Base-by-base conservation (phyloP, 371 early-diverging fungal genomes). In the Actinomortierella ambigua region DNA sequence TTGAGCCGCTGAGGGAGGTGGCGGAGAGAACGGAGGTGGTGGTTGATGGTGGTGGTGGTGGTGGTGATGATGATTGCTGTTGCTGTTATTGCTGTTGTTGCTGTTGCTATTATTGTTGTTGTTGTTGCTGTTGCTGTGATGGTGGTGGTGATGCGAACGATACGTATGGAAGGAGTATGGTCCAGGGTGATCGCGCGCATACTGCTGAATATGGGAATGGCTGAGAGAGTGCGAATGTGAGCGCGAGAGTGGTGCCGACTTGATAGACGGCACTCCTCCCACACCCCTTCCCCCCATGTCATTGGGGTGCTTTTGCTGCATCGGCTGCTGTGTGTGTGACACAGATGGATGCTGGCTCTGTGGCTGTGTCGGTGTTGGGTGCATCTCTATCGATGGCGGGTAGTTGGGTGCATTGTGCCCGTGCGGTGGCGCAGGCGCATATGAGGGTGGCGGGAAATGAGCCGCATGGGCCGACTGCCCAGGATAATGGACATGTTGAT, bases 151-250 rank as follows among this genome's bases (percentile, higher is more conserved):
- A 11, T 34, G 34, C 11, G 34, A 11, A 4, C 34, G 34, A 11
- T 34, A 34, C 34, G 34, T 4, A 34, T 34, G 34, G 34, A 34
- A 34, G 4, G 34, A 34, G 11, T 34, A 34, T 34, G 34, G 34
- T 11, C 34, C 34, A 6, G 34, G 34, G 34, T 34, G 34, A 6
- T 34, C 34, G 11, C 34, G 34, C 34, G 34, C 4, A 34, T 34
- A 34, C 11, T 34, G 34, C 24, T 53, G 52, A 14, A 52, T 14
- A 20, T 59, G 53, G 8, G 60, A 39, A 46, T 59, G 59, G 39
- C 59, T 59, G 44, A 59, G 15, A 20, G 59, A 59, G 34, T 59
- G 60, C 1, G 53, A n/a, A 17, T 59, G 60, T 2, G 60, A 39
- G 1, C 60, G 46, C 34, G 11, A 34, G 7, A 11, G 34, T 34